Evolutionary conservation across 108 stramenopile species (phyloP).

Genomic region (Bacterosira constricta): DNA sequence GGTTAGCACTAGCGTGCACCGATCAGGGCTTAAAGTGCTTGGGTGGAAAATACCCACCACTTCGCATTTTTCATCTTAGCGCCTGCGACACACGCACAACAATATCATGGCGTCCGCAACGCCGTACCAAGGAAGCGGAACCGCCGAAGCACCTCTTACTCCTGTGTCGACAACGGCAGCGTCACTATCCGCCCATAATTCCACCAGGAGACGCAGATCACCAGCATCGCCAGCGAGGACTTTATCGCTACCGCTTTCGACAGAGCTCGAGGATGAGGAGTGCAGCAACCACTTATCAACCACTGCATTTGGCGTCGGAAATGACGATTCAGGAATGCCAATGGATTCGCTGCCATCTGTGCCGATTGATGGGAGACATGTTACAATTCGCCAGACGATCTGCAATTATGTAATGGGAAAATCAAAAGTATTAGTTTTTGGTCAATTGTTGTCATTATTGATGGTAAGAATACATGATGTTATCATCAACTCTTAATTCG

Average conservation of each 20-base stretch:
- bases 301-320: not conserved
- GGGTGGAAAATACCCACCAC: too few species aligned
- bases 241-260: not conserved
- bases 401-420: slow-evolving; percentile 16
- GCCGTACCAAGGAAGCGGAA: not conserved
- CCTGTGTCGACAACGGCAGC: too few species aligned
- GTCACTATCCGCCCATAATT: too few species aligned
- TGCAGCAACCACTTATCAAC: too few species aligned
- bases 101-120: not conserved
- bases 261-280: not conserved
- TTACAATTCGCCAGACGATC: slow-evolving; percentile 17
- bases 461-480: slow-evolving; percentile 17
- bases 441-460: slow-evolving; percentile 38
- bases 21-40: too few species aligned
- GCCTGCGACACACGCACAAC: too few species aligned
- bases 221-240: not conserved
- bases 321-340: not conserved
- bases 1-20: too few species aligned
- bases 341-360: too few species aligned
- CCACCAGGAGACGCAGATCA: not conserved
- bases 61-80: too few species aligned
- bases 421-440: slow-evolving; percentile 34
- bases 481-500: not conserved
- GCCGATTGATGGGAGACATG: not conserved
- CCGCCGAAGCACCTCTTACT: not conserved